A percentile compares a stretch with the other conserved stretches of the same genome.
phyloP scores from a whole-genome alignment of 108 stramenopile genomes.

The Fragilaria crotonensis region DNA sequence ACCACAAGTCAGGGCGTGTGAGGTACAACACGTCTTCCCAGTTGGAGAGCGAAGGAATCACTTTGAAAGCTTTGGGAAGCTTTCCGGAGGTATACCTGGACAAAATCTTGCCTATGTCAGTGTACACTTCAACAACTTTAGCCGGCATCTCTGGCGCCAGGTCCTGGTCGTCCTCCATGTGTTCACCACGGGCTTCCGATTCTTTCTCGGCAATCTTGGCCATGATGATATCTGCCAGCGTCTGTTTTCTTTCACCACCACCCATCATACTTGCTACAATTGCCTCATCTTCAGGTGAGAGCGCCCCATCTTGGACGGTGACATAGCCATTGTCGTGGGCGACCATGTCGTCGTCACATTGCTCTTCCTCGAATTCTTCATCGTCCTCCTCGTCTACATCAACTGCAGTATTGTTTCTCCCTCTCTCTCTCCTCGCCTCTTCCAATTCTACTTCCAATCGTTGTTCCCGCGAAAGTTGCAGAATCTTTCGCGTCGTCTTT shows the following conservation, averaged over 20 bases:
- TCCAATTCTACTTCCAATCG: conserved; percentile 54
- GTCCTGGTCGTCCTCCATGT: conserved; percentile 22
- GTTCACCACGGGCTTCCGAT: conserved; percentile 31
- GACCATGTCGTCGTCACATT: conserved; percentile 67
- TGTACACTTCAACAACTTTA: conserved; percentile 94
- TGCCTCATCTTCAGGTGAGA: conserved; percentile 77
- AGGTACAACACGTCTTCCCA: conserved; percentile 98
- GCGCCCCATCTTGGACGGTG: conserved; percentile 39
- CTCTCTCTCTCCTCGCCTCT: conserved; percentile 26
- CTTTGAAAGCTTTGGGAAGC: conserved; percentile 99
- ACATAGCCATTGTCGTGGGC: conserved; percentile 74
- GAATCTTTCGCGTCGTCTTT: conserved; percentile 46
- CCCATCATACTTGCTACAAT: conserved; percentile 77
- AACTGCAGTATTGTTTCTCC: conserved; percentile 19
- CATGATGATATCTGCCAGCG: conserved; percentile 96
- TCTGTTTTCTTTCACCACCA: conserved; percentile 41
- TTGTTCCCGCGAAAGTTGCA: conserved; percentile 62
- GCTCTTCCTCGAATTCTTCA: conserved; percentile 64
- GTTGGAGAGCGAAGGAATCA: conserved; percentile 90
- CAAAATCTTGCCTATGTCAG: conserved; percentile 92
- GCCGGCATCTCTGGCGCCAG: conserved; percentile 57
- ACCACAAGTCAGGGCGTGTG: conserved; percentile 95
- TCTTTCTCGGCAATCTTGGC: conserved; percentile 97
- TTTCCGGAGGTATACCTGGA: conserved; percentile 92
- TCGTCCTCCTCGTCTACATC: conserved; percentile 62